Conservation (phyloP, 495 filamentous ascomycete species). For the Xylaria cubensis region DNA sequence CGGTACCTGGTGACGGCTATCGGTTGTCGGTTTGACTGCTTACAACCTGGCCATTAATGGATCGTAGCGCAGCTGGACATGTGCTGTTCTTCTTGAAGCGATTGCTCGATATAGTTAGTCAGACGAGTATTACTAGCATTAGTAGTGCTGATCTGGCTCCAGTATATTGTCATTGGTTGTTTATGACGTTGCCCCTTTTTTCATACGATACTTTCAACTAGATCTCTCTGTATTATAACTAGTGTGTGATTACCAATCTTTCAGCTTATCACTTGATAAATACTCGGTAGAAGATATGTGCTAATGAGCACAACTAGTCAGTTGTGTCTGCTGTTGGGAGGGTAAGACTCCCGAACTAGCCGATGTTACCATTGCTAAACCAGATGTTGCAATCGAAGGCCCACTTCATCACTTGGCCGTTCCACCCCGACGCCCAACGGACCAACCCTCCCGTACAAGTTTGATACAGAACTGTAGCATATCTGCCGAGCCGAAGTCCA, state of each 20-base stretch:
- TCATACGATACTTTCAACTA: background rate
- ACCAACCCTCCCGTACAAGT: background rate
- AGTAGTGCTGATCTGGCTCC: background rate
- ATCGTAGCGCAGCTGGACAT: background rate
- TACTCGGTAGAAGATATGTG: background rate
- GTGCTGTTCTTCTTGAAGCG: background rate
- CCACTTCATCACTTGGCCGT: background rate
- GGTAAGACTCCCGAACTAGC: background rate
- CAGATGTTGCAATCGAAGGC: constrained; percentile 17
- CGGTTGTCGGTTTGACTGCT: constrained; percentile 11
- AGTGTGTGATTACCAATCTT: constrained; percentile 1
- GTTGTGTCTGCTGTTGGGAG: background rate
- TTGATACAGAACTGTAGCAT: background rate
- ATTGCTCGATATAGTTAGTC: constrained; percentile 6
- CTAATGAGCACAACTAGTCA: background rate
- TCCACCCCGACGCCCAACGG: background rate
- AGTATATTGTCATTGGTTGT: background rate
- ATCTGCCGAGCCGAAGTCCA: background rate
- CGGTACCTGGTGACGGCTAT: background rate
- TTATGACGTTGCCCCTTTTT: background rate
- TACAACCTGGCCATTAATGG: background rate
- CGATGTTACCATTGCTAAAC: constrained; percentile 20
- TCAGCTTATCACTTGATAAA: background rate
- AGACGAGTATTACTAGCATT: background rate
- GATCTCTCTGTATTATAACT: background rate